Evolutionary conservation across 768 basidiomycete genomes (phyloP), one percentile per base, ranked within the genome.

Genomic region (Kondoa subrosea): DNA sequence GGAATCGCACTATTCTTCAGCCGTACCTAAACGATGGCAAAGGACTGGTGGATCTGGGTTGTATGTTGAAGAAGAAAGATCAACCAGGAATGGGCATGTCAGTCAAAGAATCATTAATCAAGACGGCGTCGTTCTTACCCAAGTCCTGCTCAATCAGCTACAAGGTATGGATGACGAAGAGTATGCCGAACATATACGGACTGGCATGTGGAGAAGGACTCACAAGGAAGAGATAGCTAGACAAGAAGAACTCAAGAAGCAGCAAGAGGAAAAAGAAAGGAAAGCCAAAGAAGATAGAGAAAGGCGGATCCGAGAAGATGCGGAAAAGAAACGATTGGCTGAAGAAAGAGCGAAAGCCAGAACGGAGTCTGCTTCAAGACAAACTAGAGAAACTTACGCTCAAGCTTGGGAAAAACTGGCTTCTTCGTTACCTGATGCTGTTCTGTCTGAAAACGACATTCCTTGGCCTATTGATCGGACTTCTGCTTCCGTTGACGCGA

Each of bases 141-240:
- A 65, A 27, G 50, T 67, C 34, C 25, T 62, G 40, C 67, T 69
- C 34, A 33, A 63, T 63, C 16, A 31, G 1, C 21, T 61, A n/a
- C n/a, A 64, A 67, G 25, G 58, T 27, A 71, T 74, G 72, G 70
- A 70, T 30, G 74, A 74, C 27, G 71, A 74, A 3, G 74, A 74
- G 70, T 74, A 74, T 50, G 72, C 74, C 1, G 72, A 74, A 33
- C 68, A 70, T 26, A 63, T 74, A 2, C 67, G 74, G 1, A 66
- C 67, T 25, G 74, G 74, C 2, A 73, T 74, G 66, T 74, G 69
- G 68, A 40, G 71, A 4, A 26, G 68, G 30, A 69, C 68, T 57
- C 70, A 72, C 33, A 67, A 66, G 65, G 74, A 72, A 26, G 70
- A 72, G 63, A 34, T 71, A 21, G 72, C 71, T 56, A 60, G 69